Percentiles rank a stretch among this genome's conserved stretches.
Evolutionary conservation across 2,329 filamentous ascomycete genomes (phyloP).

Genomic region (Colletotrichum coccodes): DNA sequence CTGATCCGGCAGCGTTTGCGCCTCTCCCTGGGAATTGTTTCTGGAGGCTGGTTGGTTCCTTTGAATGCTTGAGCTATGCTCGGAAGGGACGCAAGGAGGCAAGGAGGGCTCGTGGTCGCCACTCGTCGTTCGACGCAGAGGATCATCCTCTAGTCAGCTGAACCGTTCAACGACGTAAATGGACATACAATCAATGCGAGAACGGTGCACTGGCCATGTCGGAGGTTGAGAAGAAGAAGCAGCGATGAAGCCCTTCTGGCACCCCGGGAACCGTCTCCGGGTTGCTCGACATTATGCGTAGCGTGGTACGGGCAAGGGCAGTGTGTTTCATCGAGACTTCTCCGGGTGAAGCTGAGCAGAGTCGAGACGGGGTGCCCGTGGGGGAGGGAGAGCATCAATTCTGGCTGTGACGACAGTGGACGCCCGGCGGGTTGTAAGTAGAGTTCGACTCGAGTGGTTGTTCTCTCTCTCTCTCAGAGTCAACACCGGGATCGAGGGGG

Average conservation of each 20-base stretch:
- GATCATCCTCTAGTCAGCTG: neutral
- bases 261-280: neutral
- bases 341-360: conserved; percentile 18
- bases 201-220: conserved; percentile 13
- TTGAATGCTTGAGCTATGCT: conserved; percentile 4
- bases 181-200: conserved; percentile 14
- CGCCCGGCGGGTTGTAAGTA: neutral
- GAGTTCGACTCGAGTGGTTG: neutral
- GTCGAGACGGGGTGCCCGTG: conserved; percentile 26
- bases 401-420: conserved; percentile 12
- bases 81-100: neutral
- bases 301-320: conserved; percentile 15
- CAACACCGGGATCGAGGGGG: neutral
- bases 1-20: conserved; percentile 21
- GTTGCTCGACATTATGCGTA: conserved; percentile 24
- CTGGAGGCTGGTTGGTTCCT: conserved; percentile 9
- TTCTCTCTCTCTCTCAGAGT: neutral
- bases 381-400: conserved; percentile 8
- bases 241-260: neutral
- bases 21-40: conserved; percentile 2
- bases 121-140: neutral
- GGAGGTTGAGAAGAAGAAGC: conserved; percentile 11
- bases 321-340: conserved; percentile 26
- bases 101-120: neutral
- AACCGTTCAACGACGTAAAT: conserved; percentile 11